Conservation (phyloP, 768 basidiomycete genomes). For the Leucogyrophana mollusca region DNA sequence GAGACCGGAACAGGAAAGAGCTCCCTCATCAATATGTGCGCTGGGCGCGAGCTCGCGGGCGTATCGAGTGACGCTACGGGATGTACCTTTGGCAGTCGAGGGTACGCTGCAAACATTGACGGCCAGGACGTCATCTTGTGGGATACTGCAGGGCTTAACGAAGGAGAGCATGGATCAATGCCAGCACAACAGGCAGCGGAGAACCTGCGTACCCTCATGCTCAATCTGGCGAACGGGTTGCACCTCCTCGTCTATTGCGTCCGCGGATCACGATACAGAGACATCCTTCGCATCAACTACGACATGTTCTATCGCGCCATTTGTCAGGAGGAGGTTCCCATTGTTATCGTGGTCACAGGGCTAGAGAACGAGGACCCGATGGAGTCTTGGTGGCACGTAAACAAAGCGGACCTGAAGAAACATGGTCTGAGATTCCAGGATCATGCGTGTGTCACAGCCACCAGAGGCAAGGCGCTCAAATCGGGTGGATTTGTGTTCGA, state of each 20-base stretch:
- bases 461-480: conserved; percentile 7
- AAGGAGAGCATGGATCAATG: conserved; percentile 3
- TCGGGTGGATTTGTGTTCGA: conserved; percentile 1
- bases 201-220: conserved; percentile 18
- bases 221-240: conserved; percentile 27
- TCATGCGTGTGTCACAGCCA: conserved; percentile 17
- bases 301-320: conserved; percentile 37
- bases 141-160: conserved; percentile 17
- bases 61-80: conserved; percentile 29
- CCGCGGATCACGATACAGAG: conserved; percentile 31
- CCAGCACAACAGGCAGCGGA: conserved; percentile 9
- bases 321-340: conserved; percentile 37
- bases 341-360: conserved; percentile 37
- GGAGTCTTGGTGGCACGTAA: conserved; percentile 29
- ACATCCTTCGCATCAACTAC: conserved; percentile 33
- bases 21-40: conserved; percentile 32
- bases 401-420: neutral
- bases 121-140: conserved; percentile 6
- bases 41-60: conserved; percentile 18
- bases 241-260: conserved; percentile 40
- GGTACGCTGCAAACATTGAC: conserved; percentile 14
- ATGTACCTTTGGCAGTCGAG: conserved; percentile 31
- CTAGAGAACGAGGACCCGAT: conserved; percentile 33
- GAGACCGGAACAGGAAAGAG: conserved; percentile 40
- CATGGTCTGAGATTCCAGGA: conserved; percentile 1